Base-by-base conservation (phyloP, 169 alveolate genomes). In the Theileria annulata region DNA sequence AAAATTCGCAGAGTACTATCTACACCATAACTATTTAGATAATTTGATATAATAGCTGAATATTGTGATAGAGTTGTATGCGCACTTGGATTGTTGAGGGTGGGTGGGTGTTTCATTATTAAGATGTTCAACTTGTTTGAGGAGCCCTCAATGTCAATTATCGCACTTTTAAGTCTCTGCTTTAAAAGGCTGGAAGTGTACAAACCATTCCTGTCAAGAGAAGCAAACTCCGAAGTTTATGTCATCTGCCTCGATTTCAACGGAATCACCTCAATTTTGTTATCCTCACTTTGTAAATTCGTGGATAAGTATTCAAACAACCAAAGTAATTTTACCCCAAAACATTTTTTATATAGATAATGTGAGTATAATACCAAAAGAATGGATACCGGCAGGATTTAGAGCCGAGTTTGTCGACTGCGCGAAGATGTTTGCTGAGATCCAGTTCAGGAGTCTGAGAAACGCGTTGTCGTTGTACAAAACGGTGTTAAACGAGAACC, bases 381-480 rank as follows among this genome's bases (percentile, higher is more conserved):
- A 89, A 27, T 89, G 94, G 94, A 74, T 89, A n/a, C 91, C 94
- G 3, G 70, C 87, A 15, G 82, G 80, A n/a, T 89, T 89, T 49
- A 67, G 84, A 37, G 87, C 87, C 12, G 92, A 89, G 56, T 87
- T 87, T 56, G 75, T 84, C 13, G 90, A 87, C 35, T 88, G 93
- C 64, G 86, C 93, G 21, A 89, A 35, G 77, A 66, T 83, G 86
- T 78, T 71, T 76, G 73, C 90, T 33, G 64, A 89, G 72, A 48
- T 71, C 33, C 90, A 84, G 71, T 77, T 82, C 35, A 80, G 90
- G 31, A 71, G 66, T 27, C 33, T 84, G 73, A 64, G 90, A 19
- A 42, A 25, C 21, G 56, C 81, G 27, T 51, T 84, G 82, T 12
- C 54, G 10, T 77, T 68, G 30, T 84, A 71, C 42, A 73, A 62